Base-by-base conservation (phyloP, 2,329 filamentous ascomycete species). In the Parascedosporium putredinis region DNA sequence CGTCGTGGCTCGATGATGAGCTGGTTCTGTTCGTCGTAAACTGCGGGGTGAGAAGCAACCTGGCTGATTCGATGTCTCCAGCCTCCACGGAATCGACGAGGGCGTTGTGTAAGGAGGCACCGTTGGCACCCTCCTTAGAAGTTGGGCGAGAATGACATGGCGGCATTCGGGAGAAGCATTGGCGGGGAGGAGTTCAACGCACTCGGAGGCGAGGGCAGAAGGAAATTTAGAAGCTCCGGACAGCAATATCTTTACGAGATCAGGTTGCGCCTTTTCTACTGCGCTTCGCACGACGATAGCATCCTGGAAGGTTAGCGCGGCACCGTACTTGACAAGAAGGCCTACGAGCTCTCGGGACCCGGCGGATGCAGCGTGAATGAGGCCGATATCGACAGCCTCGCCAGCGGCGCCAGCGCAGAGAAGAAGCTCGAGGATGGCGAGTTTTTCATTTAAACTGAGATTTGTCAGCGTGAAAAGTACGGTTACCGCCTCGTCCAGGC, bases 381-480 rank as follows among this genome's bases (percentile, higher is more conserved):
- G 63, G 0, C 72, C 74, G 25, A 64, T 61, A 0, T 74, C 68
- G 1, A 77, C 62, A 1, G 67, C 62, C 12, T 76, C 70, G 2
- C 79, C 79, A 10, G 67, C 64, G 1, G 78, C 77, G 0, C 79
- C 78, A 1, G 75, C 77, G 49, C 78, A 80, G 2, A 83, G 65
- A 1, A 83, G 58, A 2, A 79, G 62, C 57, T 83, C 77, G 0
- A 74, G 67, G 53, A 82, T 63, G 2, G 68, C 67, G 38, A 76
- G 61, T 56, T 75, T 79, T 27, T 73, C 69, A 25, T 70, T 67
- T 0, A 72, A 70, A 5, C 67, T 67, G 16, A 77, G 65, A 2
- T 69, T 68, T 2, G 68, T 58, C 45, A 73, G 69, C 1, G 66
- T 59, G 51, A 75, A 68, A 1, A 80, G 62, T 4, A 67, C 58